Percentiles rank a stretch among this genome's conserved stretches.
phyloP scores from a whole-genome alignment of 1,139 yeast species.

The Hemisphaericaspora xylofermentans region DNA sequence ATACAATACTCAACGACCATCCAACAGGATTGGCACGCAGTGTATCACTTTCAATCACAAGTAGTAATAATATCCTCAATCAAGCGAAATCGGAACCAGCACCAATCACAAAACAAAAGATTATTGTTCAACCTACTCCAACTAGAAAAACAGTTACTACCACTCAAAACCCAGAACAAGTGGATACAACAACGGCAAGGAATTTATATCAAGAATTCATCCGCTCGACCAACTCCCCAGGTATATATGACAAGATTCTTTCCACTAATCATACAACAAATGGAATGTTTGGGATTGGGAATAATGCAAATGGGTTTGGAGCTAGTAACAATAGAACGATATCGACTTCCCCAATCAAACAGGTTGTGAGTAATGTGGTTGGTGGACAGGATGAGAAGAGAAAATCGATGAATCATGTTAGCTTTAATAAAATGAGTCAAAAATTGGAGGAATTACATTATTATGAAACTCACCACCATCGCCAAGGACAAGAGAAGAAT shows the following conservation, averaged over 20 bases:
- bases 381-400: conserved; percentile 9
- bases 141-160: conserved; percentile 1
- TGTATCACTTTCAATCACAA: not conserved
- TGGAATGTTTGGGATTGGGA: conserved; percentile 14
- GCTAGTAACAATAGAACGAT: too few relatives aligned
- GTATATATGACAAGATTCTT: conserved; percentile 11
- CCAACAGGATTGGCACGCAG: not conserved
- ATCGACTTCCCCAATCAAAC: conserved; percentile 16
- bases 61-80: not conserved
- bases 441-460: conserved; percentile 18
- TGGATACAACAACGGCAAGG: not conserved
- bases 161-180: not conserved
- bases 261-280: conserved; percentile 4
- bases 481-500: conserved; percentile 5
- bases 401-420: conserved; percentile 30
- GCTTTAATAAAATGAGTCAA: conserved; percentile 28
- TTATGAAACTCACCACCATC: conserved; percentile 6
- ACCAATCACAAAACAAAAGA: conserved; percentile 2
- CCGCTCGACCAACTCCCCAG: conserved; percentile 9
- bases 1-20: not conserved
- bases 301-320: too few relatives aligned
- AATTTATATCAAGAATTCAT: conserved; percentile 11
- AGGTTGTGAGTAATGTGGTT: too few relatives aligned
- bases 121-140: conserved; percentile 11
- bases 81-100: too few relatives aligned